These are phyloP conservation scores for Nematodospora anomalae DNA, from an alignment of 1,139 yeast species.

Conservation along the genomic window DNA sequence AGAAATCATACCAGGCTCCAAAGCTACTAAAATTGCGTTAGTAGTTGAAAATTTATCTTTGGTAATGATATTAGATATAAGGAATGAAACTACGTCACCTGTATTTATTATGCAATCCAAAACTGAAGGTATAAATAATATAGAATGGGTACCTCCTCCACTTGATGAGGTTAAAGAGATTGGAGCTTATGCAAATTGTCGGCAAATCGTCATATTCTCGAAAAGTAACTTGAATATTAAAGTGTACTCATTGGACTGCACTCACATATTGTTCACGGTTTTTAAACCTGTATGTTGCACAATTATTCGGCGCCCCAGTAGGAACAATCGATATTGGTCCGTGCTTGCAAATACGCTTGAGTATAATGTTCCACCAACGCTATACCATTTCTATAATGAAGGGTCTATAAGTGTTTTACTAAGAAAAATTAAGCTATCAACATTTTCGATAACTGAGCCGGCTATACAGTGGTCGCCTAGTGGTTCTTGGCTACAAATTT, in stretches of 20 bases:
- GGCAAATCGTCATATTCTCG: slow-evolving; percentile 37
- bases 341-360: slow-evolving; percentile 22
- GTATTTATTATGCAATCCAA: slow-evolving; percentile 29
- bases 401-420: slow-evolving; percentile 33
- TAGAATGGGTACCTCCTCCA: slow-evolving; percentile 39
- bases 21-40: slow-evolving; percentile 29
- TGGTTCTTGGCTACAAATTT: slow-evolving; percentile 38
- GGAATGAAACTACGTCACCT: slow-evolving; percentile 22
- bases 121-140: slow-evolving; percentile 30
- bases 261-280: slow-evolving; percentile 33
- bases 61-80: slow-evolving; percentile 27
- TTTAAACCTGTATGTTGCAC: slow-evolving; percentile 27
- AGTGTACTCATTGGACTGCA: slow-evolving; percentile 40
- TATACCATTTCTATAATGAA: slow-evolving; percentile 37
- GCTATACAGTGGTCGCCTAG: slow-evolving; percentile 32
- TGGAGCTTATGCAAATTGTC: slow-evolving; percentile 35
- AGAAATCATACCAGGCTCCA: slow-evolving; percentile 12
- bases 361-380: slow-evolving; percentile 21
- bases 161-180: slow-evolving; percentile 11
- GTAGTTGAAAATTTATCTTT: slow-evolving; percentile 22
- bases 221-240: slow-evolving; percentile 28
- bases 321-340: slow-evolving; percentile 37
- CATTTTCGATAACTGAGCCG: slow-evolving; percentile 19
- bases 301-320: slow-evolving; percentile 23
- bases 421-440: slow-evolving; percentile 24